These are phyloP conservation scores for Solanum lignicaule DNA, from an alignment of 257 asterid genomes.

Conservation along the genomic window DNA sequence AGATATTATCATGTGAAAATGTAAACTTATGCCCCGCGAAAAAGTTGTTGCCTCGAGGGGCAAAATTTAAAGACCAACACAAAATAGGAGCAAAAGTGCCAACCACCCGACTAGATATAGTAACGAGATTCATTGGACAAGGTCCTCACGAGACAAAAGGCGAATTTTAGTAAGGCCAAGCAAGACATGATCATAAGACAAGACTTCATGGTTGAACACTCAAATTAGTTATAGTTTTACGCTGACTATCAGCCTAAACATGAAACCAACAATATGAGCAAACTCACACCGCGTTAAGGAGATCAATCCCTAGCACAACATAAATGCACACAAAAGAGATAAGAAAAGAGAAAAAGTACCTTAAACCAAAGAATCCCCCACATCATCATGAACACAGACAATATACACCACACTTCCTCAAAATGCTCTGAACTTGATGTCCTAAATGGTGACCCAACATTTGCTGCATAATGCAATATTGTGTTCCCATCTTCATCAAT, in stretches of 20 bases:
- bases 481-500: not conserved
- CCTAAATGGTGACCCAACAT: not conserved
- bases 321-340: not conserved
- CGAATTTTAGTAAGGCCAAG: not conserved
- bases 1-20: not conserved
- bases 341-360: not conserved
- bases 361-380: constrained; percentile 8
- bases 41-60: not conserved
- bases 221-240: not conserved
- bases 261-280: not conserved
- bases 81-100: too few species aligned
- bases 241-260: not conserved
- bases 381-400: not conserved
- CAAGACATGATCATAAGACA: not conserved
- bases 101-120: too few species aligned
- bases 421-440: not conserved
- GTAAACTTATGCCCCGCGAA: not conserved
- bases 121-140: not conserved
- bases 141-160: not conserved
- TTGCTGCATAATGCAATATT: constrained; percentile 3
- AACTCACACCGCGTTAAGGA: not conserved
- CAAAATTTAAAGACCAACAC: not conserved
- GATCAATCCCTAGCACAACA: not conserved
- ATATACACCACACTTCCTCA: not conserved
- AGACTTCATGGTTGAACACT: not conserved